A percentile compares a stretch with the other conserved stretches of the same genome.
Conservation (phyloP, 352 stramenopile species). For the Globisporangium barbulae region DNA sequence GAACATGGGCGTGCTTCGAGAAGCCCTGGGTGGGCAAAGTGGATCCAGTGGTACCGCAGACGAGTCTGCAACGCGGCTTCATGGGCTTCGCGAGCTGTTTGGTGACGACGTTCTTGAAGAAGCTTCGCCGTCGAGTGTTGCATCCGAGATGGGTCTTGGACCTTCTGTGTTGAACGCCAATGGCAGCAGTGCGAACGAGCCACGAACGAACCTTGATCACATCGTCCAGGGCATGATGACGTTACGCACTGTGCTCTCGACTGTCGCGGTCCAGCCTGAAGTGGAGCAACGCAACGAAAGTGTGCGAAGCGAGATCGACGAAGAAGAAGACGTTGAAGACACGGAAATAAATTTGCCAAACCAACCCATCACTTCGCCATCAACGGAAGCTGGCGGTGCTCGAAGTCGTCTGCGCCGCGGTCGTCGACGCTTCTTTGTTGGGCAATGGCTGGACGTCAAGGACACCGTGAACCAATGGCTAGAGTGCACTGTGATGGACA, state of each 20-base stretch:
- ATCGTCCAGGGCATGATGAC: conserved; percentile 55
- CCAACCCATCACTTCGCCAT: neutral
- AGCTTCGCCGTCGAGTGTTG: conserved; percentile 25
- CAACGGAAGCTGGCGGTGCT: neutral
- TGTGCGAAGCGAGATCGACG: neutral
- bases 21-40: conserved; percentile 27
- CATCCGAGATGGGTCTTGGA: conserved; percentile 28
- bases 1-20: conserved; percentile 61
- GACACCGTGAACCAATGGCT: conserved; percentile 99
- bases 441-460: conserved; percentile 97
- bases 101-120: conserved; percentile 28
- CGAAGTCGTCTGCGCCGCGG: conserved; percentile 22
- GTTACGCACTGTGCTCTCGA: conserved; percentile 52
- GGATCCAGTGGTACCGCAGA: neutral
- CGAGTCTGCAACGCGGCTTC: conserved; percentile 18
- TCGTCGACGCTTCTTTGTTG: conserved; percentile 71
- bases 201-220: conserved; percentile 41
- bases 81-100: conserved; percentile 37
- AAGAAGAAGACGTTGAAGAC: neutral
- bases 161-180: neutral
- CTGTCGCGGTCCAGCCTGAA: conserved; percentile 11
- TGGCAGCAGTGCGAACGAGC: neutral
- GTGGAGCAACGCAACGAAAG: neutral
- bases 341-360: neutral
- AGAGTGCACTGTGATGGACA: conserved; percentile 94